Evolutionary conservation across 495 filamentous ascomycete genomes (phyloP).

Genomic region (Penicillium coffeae): DNA sequence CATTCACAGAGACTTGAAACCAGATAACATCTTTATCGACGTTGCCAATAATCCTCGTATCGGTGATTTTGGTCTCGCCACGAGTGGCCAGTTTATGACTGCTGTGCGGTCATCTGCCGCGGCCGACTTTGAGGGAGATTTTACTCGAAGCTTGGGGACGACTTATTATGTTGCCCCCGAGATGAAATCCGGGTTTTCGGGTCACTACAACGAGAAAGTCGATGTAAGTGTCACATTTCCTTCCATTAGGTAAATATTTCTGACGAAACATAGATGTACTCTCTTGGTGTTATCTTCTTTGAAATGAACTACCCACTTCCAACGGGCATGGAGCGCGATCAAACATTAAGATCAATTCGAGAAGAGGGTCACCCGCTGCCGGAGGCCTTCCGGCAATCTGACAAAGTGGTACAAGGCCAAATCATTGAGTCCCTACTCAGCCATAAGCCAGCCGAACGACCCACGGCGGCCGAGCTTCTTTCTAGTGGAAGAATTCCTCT

Average conservation of each 20-base stretch:
- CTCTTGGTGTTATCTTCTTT: constrained; percentile 94
- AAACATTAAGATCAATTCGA: constrained; percentile 67
- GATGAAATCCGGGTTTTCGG: constrained; percentile 64
- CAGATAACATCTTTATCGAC: constrained; percentile 97
- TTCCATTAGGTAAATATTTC: not conserved
- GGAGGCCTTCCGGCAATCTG: constrained; percentile 65
- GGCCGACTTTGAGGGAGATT: constrained; percentile 50
- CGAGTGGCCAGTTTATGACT: constrained; percentile 69
- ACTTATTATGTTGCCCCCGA: constrained; percentile 94
- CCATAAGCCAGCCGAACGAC: constrained; percentile 75
- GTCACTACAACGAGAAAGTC: constrained; percentile 86
- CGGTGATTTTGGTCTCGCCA: constrained; percentile 94
- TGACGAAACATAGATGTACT: constrained; percentile 72
- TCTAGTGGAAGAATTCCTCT: constrained; percentile 84
- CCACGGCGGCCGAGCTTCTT: constrained; percentile 80
- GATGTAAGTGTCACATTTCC: constrained; percentile 55
- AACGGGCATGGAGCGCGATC: constrained; percentile 83
- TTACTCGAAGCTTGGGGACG: constrained; percentile 90
- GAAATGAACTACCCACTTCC: constrained; percentile 88
- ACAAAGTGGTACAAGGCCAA: constrained; percentile 66
- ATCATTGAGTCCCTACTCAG: constrained; percentile 78
- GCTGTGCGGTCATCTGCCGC: constrained; percentile 45
- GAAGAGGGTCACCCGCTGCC: constrained; percentile 67
- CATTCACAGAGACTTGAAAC: constrained; percentile 96
- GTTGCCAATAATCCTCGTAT: constrained; percentile 85